Conservation (phyloP, 371 early-diverging fungal genomes). For the Rhizopus delemar region DNA sequence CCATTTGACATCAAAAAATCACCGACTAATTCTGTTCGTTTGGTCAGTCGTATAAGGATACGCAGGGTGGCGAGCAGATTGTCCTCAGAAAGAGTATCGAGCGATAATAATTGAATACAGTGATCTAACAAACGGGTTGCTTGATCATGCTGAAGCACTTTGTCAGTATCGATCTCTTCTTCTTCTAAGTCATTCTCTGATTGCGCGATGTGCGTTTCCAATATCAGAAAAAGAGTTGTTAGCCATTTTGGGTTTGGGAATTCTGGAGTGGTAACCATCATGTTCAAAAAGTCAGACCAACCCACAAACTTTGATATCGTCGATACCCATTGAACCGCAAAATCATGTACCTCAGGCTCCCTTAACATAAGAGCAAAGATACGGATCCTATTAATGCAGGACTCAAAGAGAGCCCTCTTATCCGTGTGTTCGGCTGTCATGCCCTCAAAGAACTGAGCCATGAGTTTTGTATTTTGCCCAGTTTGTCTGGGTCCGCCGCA, state of each 20-base stretch:
- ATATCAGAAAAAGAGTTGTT: conserved; percentile 56
- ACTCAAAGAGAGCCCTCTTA: conserved; percentile 10
- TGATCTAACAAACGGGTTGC: conserved; percentile 19
- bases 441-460: conserved; percentile 7
- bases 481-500: conserved; percentile 11
- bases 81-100: conserved; percentile 44
- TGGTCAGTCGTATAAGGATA: conserved; percentile 74
- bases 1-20: conserved; percentile 62
- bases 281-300: conserved; percentile 21
- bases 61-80: conserved; percentile 63
- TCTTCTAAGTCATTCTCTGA: conserved; percentile 51
- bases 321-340: conserved; percentile 18
- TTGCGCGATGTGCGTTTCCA: conserved; percentile 60
- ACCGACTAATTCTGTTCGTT: conserved; percentile 55
- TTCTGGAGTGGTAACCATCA: conserved; percentile 12
- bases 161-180: conserved; percentile 5
- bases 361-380: conserved; percentile 62
- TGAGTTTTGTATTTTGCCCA: conserved; percentile 9
- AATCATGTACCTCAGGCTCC: conserved; percentile 51
- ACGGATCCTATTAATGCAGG: conserved; percentile 38
- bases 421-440: neutral
- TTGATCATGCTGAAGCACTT: conserved; percentile 8
- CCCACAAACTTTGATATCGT: conserved; percentile 32
- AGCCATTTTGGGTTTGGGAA: conserved; percentile 53
- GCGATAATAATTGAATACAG: conserved; percentile 42